Conservation (phyloP, 2,329 filamentous ascomycete genomes). For the Keithomyces neogunnii region DNA sequence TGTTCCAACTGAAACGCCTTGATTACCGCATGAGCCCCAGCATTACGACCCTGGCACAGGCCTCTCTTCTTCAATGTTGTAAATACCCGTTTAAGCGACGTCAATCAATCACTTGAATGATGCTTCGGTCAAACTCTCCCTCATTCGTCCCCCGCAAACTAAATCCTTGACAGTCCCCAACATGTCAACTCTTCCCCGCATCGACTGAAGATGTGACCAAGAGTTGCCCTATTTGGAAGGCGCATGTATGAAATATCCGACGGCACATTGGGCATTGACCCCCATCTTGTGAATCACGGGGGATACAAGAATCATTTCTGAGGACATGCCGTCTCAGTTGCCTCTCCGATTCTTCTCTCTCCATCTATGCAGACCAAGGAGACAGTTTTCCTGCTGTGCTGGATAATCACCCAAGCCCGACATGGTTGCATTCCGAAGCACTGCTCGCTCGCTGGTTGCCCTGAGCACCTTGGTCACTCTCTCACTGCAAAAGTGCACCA, state of each 20-base stretch:
- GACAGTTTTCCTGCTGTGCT: too few relatives aligned
- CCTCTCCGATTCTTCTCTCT: too few relatives aligned
- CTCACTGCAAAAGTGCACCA: background rate
- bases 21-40: too few relatives aligned
- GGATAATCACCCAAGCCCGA: background rate
- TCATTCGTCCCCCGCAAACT: too few relatives aligned
- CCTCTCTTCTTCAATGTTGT: too few relatives aligned
- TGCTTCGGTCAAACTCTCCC: slow-evolving; percentile 2
- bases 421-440: background rate
- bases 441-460: background rate
- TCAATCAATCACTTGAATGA: slow-evolving; percentile 4
- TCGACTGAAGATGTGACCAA: background rate
- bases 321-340: background rate
- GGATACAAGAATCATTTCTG: background rate
- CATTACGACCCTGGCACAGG: too few relatives aligned
- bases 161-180: background rate
- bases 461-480: background rate
- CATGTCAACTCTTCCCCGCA: background rate
- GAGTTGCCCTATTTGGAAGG: background rate
- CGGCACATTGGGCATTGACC: background rate
- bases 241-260: background rate
- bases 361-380: too few relatives aligned
- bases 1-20: too few relatives aligned
- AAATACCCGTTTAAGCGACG: too few relatives aligned
- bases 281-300: background rate